Evolutionary conservation across 371 early-diverging fungal species (phyloP), one percentile per base, ranked within the genome.

Genomic region (Blakeslea trispora): DNA sequence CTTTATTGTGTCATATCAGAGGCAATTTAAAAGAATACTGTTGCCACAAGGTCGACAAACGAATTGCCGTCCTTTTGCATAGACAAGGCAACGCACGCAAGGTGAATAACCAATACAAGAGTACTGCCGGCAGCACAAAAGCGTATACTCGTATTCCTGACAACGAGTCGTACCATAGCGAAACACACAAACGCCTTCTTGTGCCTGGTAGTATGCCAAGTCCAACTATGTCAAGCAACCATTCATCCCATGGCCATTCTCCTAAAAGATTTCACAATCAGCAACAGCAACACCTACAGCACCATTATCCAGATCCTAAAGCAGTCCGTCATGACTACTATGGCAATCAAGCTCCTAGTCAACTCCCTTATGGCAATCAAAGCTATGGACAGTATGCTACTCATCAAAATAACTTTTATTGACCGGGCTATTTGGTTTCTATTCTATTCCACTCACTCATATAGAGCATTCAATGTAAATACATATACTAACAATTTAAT

Each of bases 1-100:
- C 94, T 7, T 67, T 95, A 35, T 66, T 92, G 32, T 87, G 84
- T 63, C 81, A 84, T 47, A 91, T 95, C 51, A 86, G 82, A 34
- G 95, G 95, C 18, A 95, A 93, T 60, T 71, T 95, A 52, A 95
- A 95, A 68, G 95, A 95, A 64, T 95, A 89, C 61, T 91, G 92
- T 61, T 92, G 91, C 63, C 91, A 92, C 76, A 91, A 91, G 69
- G 87, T 95, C 15, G 95, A 93, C 69, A 95, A 93, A 66, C 74
- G 94, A 74, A 58, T 63, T 28, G 18, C 49, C 14, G 32, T 28
- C 3, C 24, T 63, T 23, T 45, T 63, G 35, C 57, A 53, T 32
- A 53, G 42, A 19, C 61, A 60, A 49, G 50, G 42, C n/a, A n/a
- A 19, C 3, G 19, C 9, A 41, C 13, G 15, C 37, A 37, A 9